Base-by-base conservation (phyloP, 2,329 filamentous ascomycete species). In the Furcasterigmium sp. region DNA sequence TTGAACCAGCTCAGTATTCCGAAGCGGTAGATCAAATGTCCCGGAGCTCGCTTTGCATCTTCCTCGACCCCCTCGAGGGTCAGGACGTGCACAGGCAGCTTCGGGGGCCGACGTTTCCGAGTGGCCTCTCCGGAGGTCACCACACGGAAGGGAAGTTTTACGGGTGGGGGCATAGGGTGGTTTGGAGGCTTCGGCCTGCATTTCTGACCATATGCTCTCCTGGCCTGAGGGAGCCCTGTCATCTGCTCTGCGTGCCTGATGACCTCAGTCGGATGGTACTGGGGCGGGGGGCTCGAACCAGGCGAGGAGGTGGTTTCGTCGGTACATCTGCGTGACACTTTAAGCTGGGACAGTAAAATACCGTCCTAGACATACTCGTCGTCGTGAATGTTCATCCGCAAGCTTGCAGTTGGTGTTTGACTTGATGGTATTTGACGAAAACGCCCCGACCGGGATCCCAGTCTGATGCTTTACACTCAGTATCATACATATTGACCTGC, bases 1-100 rank as follows among this genome's bases (percentile, higher is more conserved):
- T 84, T 84, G 80, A 74, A n/a, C 60, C 68, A 72, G 75, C 79
- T 83, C 77, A 84, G 80, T 84, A 84, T 84, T 84, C 80, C 78
- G 80, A n/a, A 82, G 80, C 80, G 80, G 79, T 78, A 84, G 49
- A 84, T 73, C 50, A 69, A 77, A 51, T 45, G 43, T 35, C 32
- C n/a, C 32, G 29, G n/a, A 35, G n/a, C n/a, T 17, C n/a, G 5
- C 32, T 17, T 10, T 15, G n/a, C 5, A 17, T n/a, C n/a, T 15
- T 17, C 15, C 32, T 18, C 23, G 14, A 36, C 23, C 40, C 8
- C 28, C 17, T 8, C 3, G 9, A 8, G 15, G 15, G 32, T 10
- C 7, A 18, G 32, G 32, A 18, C 11, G n/a, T 35, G 8, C 8
- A 10, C 32, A 10, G 15, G 15, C n/a, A n/a, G n/a, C 15, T 9